phyloP scores from a whole-genome alignment of 805 yeast species.

The Candida pini region DNA sequence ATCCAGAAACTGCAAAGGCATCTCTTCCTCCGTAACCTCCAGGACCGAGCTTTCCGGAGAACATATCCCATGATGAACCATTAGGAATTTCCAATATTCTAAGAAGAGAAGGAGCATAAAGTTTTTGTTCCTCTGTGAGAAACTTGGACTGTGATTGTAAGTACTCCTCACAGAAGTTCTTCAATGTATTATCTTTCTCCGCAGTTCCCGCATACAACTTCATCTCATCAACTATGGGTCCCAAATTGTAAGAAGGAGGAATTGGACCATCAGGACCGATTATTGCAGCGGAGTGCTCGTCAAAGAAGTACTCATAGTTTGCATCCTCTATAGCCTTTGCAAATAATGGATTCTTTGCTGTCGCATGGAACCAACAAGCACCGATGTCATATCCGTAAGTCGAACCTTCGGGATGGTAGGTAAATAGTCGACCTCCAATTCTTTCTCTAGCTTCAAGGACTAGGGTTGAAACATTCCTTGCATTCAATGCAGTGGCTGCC shows the following conservation, averaged over 20 bases:
- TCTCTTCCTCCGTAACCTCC: constrained; percentile 28
- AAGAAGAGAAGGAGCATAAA: constrained; percentile 24
- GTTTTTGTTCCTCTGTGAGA: constrained; percentile 21
- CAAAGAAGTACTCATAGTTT: constrained; percentile 22
- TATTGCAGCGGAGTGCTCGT: constrained; percentile 30
- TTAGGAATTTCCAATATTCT: constrained; percentile 25
- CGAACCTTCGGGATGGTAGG: constrained; percentile 21
- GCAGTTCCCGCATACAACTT: constrained; percentile 27
- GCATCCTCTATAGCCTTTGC: constrained; percentile 21
- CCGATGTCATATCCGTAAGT: constrained; percentile 39
- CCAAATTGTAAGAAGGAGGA: constrained; percentile 25
- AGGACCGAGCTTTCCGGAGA: constrained; percentile 21
- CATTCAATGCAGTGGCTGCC: constrained; percentile 36
- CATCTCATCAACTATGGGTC: constrained; percentile 28
- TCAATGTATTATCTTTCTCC: constrained; percentile 20
- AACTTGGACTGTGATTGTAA: constrained; percentile 12
- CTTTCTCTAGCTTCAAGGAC: constrained; percentile 42
- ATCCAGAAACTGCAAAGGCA: constrained; percentile 24
- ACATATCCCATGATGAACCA: constrained; percentile 27
- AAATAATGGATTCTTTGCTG: constrained; percentile 36
- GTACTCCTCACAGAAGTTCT: constrained; percentile 22
- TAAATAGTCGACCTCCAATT: constrained; percentile 40
- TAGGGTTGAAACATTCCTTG: constrained; percentile 30
- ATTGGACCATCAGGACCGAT: constrained; percentile 23
- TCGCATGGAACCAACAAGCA: constrained; percentile 52